Conservation (phyloP, 495 filamentous ascomycete genomes). For the Neurospora pannonica region DNA sequence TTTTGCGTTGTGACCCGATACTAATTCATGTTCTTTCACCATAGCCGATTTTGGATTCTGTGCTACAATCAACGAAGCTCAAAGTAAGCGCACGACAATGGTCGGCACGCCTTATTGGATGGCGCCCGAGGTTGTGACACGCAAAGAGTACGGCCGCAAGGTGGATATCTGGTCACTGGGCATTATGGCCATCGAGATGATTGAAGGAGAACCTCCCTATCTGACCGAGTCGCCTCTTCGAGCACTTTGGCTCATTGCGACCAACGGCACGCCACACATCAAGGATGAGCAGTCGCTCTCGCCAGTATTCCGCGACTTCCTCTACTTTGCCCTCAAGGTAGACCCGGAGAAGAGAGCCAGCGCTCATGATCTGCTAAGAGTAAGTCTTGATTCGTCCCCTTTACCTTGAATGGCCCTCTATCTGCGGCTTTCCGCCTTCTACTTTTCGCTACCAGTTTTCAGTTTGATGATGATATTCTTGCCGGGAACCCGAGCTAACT, state of each 20-base stretch:
- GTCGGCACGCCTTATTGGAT: constrained; percentile 99
- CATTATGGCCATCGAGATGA: constrained; percentile 99
- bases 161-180: constrained; percentile 98
- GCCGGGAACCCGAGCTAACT: neutral
- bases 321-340: constrained; percentile 84
- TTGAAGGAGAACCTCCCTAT: constrained; percentile 96
- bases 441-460: constrained; percentile 19
- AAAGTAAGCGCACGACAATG: constrained; percentile 97
- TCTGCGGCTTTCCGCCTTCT: neutral
- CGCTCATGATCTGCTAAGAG: constrained; percentile 83
- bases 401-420: neutral
- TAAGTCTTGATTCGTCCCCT: constrained; percentile 33
- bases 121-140: constrained; percentile 94
- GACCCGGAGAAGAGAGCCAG: constrained; percentile 94
- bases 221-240: constrained; percentile 89
- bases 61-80: constrained; percentile 94
- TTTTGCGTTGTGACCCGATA: neutral
- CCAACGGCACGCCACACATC: constrained; percentile 89
- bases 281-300: constrained; percentile 84
- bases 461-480: neutral
- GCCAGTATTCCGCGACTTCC: constrained; percentile 75
- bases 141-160: constrained; percentile 96
- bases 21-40: constrained; percentile 22
- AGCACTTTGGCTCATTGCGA: constrained; percentile 91
- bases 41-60: constrained; percentile 97